Evolutionary conservation across 768 basidiomycete species (phyloP), one percentile per base, ranked within the genome.

Genomic region (Suillus spraguei): DNA sequence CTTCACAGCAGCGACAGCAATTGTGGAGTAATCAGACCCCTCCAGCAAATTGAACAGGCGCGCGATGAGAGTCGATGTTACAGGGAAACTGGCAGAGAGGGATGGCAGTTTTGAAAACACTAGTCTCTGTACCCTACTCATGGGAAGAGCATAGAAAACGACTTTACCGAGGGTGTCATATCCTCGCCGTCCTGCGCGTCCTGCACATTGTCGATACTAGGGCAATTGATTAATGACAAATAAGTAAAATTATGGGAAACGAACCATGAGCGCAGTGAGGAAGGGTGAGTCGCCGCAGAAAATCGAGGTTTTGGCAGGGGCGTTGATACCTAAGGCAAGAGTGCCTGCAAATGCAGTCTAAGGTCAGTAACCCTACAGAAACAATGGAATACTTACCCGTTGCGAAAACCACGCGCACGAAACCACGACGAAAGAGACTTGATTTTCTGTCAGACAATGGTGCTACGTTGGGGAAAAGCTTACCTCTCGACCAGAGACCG

Each of bases 281-380:
- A 63, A 87, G 1, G 84, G 83, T 0, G 87, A 88, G 71, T 88
- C 87, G 0, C 84, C 85, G 60, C 81, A 84, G 67, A 90, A 90
- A 7, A 87, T 80, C 2, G 84, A 79, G 0, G 90, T 87, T 67
- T 84, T 88, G 0, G 87, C 81, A 0, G 90, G 90, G 0, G 88
- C 89, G 68, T 91, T 91, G 68, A 91, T 91, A 63, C 90, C 90
- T 16, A 91, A 77, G 1, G 90, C 89, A 61, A 91, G 77, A 6
- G 89, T 90, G 1, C 85, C 87, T 86, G 59, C 22, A 20, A 53
- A 13, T 36, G 41, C 17, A 10, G 16, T 67, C 32, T 65, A 46
- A 61, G 14, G 4, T 17, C 8, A 56, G 66, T 11, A 24, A 32
- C 60, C 33, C 20, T 38, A 58, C 36, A 11, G 0, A 4, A 22